A percentile compares a stretch with the other conserved stretches of the same genome.
Evolutionary conservation across 2,329 filamentous ascomycete genomes (phyloP).

Genomic region (Onygena corvina): DNA sequence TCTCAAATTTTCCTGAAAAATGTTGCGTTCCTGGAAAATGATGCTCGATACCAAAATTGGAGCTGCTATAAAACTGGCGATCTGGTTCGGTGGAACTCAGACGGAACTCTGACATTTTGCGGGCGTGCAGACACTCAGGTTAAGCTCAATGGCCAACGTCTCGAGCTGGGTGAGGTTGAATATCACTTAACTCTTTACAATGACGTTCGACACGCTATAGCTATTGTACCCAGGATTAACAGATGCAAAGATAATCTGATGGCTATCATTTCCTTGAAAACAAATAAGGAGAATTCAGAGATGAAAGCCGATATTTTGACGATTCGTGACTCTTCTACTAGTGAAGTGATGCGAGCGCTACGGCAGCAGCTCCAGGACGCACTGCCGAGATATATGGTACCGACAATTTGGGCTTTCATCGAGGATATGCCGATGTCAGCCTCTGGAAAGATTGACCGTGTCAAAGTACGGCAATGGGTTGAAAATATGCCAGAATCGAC

Average conservation of each 20-base stretch:
- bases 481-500: slow-evolving; percentile 17
- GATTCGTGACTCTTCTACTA: background rate
- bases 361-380: slow-evolving; percentile 14
- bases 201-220: slow-evolving; percentile 31
- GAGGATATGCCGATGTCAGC: slow-evolving; percentile 26
- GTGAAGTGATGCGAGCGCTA: slow-evolving; percentile 1
- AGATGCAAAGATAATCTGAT: slow-evolving; percentile 31
- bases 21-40: slow-evolving; percentile 20
- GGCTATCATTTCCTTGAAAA: slow-evolving; percentile 8
- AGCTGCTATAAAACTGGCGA: slow-evolving; percentile 29
- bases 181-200: slow-evolving; percentile 20
- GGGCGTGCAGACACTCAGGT: slow-evolving; percentile 9
- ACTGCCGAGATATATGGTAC: slow-evolving; percentile 25
- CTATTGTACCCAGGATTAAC: slow-evolving; percentile 33
- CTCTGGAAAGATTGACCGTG: slow-evolving; percentile 31
- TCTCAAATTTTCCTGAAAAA: slow-evolving; percentile 17
- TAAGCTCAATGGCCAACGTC: slow-evolving; percentile 8
- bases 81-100: slow-evolving; percentile 19
- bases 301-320: background rate
- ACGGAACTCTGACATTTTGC: slow-evolving; percentile 6
- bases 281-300: background rate
- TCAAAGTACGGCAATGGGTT: slow-evolving; percentile 17
- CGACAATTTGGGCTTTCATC: slow-evolving; percentile 30
- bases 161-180: slow-evolving; percentile 12
- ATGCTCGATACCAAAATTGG: slow-evolving; percentile 10